A percentile compares a stretch with the other conserved stretches of the same genome.
These are phyloP conservation scores for Saturnispora serradocipensis DNA, from an alignment of 805 yeast genomes.

Conservation along the genomic window DNA sequence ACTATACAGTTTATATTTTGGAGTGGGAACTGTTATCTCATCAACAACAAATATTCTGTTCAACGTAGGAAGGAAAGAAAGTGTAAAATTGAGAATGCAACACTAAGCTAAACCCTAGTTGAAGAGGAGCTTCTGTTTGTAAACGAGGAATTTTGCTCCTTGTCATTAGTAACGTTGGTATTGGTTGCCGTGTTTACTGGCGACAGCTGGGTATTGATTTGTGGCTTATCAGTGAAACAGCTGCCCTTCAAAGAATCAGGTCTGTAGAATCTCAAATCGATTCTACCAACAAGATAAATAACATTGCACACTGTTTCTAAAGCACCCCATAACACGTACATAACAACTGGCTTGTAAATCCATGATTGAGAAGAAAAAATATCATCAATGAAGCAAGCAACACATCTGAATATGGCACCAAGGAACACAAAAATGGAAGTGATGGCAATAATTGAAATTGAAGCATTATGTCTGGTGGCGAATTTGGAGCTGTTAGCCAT, in stretches of 20 bases:
- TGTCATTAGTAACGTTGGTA: background rate
- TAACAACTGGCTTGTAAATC: conserved; percentile 45
- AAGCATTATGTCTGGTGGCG: conserved; percentile 38
- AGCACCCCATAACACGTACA: conserved; percentile 64
- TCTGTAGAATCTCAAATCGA: conserved; percentile 71
- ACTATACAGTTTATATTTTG: background rate
- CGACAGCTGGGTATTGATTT: conserved; percentile 1
- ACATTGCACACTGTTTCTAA: conserved; percentile 51
- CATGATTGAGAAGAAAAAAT: conserved; percentile 29
- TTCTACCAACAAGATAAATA: conserved; percentile 52
- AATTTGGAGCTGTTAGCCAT: conserved; percentile 18
- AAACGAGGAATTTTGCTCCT: conserved; percentile 4
- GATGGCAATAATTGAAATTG: conserved; percentile 36
- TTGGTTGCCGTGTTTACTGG: background rate
- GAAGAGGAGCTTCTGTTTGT: conserved; percentile 8
- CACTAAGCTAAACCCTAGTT: conserved; percentile 7
- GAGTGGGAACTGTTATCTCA: background rate
- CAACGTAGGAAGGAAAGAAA: background rate
- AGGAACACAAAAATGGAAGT: conserved; percentile 42
- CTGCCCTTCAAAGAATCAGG: conserved; percentile 38
- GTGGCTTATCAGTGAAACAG: conserved; percentile 6
- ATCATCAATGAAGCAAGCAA: conserved; percentile 34
- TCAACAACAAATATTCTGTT: background rate
- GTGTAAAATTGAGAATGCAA: too few species aligned
- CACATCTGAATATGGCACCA: conserved; percentile 42